A percentile compares a stretch with the other conserved stretches of the same genome.
Conservation (phyloP, 2,329 filamentous ascomycete species). For the Fusarium sp. region DNA sequence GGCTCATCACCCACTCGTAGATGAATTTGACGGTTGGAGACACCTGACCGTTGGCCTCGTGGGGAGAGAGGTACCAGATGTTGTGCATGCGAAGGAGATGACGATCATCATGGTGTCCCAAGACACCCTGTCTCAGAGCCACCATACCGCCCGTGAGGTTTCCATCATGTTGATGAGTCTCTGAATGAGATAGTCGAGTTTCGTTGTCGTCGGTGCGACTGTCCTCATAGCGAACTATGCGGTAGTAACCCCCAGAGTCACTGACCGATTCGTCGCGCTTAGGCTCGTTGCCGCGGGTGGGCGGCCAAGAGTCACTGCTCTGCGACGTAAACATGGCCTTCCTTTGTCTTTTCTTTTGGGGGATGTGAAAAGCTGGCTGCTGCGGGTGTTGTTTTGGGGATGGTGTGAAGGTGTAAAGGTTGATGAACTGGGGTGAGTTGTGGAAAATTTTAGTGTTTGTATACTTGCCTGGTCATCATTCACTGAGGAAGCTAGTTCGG, state of each 20-base stretch:
- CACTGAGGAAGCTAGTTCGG: background rate
- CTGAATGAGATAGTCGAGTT: background rate
- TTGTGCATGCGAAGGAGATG: background rate
- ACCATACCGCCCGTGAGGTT: background rate
- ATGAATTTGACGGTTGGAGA: background rate
- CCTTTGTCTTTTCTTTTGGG: background rate
- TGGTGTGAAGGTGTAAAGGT: background rate
- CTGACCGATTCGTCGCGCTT: background rate
- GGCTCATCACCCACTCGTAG: background rate
- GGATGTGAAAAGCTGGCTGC: background rate
- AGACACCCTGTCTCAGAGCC: background rate
- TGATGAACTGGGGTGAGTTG: background rate
- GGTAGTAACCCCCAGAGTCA: background rate
- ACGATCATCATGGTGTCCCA: background rate
- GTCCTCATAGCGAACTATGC: background rate
- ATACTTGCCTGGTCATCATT: background rate
- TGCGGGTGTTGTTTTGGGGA: background rate
- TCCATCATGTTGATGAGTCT: background rate
- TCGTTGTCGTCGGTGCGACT: background rate
- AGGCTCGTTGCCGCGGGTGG: background rate
- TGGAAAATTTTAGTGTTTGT: background rate
- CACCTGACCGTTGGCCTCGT: background rate
- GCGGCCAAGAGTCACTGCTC: background rate
- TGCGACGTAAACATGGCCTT: background rate
- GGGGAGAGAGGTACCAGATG: background rate